Conservation (phyloP, 2,329 filamentous ascomycete species). For the Conoideocrella luteorostrata region DNA sequence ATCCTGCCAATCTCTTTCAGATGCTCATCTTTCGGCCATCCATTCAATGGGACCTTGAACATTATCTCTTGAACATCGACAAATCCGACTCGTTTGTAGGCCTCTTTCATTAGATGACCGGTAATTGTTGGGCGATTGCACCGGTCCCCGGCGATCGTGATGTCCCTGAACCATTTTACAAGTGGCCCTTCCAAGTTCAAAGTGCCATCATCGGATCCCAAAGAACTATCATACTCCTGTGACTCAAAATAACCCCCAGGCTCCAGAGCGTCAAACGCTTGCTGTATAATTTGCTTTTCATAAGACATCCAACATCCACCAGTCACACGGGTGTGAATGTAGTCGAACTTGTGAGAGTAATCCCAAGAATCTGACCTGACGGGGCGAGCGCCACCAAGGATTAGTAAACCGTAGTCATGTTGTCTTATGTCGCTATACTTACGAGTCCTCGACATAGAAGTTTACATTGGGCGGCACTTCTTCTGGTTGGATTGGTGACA, state of each 20-base stretch:
- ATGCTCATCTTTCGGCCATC: conserved; percentile 42
- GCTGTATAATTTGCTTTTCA: conserved; percentile 42
- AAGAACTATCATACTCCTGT: conserved; percentile 37
- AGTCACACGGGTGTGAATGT: conserved; percentile 46
- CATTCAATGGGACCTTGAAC: conserved; percentile 48
- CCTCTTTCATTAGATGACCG: conserved; percentile 26
- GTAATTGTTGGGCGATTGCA: conserved; percentile 32
- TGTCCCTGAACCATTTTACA: conserved; percentile 32
- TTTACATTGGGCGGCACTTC: conserved; percentile 66
- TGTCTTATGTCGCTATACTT: too few species aligned
- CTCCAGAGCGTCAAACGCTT: conserved; percentile 41
- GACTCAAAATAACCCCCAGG: conserved; percentile 51
- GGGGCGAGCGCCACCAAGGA: conserved; percentile 1
- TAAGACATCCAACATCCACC: conserved; percentile 44
- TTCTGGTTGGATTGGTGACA: conserved; percentile 61
- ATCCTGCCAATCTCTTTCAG: conserved; percentile 37
- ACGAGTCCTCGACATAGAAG: conserved; percentile 64
- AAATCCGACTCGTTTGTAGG: conserved; percentile 45
- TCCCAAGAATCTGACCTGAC: conserved; percentile 42
- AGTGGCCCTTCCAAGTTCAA: conserved; percentile 32
- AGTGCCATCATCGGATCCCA: conserved; percentile 40
- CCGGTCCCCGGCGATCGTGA: conserved; percentile 30
- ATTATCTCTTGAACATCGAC: conserved; percentile 45
- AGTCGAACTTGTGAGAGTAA: conserved; percentile 48
- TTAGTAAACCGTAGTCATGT: background rate